phyloP scores from a whole-genome alignment of 2,329 filamentous ascomycete genomes.

The Fusarium nanum region DNA sequence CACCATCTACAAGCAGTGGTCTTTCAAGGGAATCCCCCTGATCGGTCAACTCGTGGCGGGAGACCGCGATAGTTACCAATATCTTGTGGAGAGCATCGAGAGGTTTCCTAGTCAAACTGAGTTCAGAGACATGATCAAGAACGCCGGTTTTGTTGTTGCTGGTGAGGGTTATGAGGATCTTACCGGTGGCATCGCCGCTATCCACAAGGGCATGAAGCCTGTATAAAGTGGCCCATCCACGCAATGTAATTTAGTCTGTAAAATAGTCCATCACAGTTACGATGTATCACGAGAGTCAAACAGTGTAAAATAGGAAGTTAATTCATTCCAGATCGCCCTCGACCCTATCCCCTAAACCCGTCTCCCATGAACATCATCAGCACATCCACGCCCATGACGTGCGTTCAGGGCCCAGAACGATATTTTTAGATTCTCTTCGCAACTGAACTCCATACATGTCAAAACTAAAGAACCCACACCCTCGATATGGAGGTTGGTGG shows the following conservation, averaged over 20 bases:
- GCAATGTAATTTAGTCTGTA: slow-evolving; percentile 43
- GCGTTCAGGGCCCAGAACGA: slow-evolving; percentile 44
- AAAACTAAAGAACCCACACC: slow-evolving; percentile 49
- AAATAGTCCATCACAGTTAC: slow-evolving; percentile 20
- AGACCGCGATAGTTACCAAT: slow-evolving; percentile 96
- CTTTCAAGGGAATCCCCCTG: slow-evolving; percentile 90
- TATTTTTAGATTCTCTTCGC: slow-evolving; percentile 48
- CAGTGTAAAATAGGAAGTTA: slow-evolving; percentile 45
- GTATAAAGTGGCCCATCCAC: slow-evolving; percentile 46
- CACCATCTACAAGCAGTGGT: slow-evolving; percentile 93
- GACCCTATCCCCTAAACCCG: slow-evolving; percentile 31
- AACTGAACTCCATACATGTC: slow-evolving; percentile 51
- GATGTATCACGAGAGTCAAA: slow-evolving; percentile 26
- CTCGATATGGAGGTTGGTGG: slow-evolving; percentile 45
- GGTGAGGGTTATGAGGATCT: slow-evolving; percentile 89
- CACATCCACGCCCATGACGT: slow-evolving; percentile 34
- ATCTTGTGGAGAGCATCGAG: slow-evolving; percentile 98
- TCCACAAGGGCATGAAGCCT: slow-evolving; percentile 96
- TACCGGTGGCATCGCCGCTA: slow-evolving; percentile 91
- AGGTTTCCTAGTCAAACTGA: slow-evolving; percentile 87
- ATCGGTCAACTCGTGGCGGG: slow-evolving; percentile 96
- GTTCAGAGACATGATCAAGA: slow-evolving; percentile 84
- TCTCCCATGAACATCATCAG: slow-evolving; percentile 32
- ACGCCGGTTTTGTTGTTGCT: slow-evolving; percentile 87
- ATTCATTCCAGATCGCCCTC: slow-evolving; percentile 40